Conservation (phyloP, 495 filamentous ascomycete genomes). For the Penicillium goetzii region DNA sequence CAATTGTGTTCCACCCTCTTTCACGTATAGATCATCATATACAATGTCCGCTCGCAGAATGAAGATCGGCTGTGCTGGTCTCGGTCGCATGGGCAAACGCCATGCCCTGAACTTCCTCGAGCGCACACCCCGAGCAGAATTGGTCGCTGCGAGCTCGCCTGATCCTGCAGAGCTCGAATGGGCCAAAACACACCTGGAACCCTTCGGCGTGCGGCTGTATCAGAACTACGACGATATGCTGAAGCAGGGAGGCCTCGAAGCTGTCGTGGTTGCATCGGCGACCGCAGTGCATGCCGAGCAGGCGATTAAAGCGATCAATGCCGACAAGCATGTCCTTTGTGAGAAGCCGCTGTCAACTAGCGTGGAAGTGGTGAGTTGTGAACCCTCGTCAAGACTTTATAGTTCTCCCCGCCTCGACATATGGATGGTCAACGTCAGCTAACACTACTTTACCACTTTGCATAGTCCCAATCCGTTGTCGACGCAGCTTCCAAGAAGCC, state of each 20-base stretch:
- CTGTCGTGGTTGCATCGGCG: constrained; percentile 55
- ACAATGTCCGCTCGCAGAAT: constrained; percentile 52
- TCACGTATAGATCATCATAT: background rate
- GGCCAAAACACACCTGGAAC: constrained; percentile 52
- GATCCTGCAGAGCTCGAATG: constrained; percentile 55
- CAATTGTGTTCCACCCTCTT: background rate
- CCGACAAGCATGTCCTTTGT: constrained; percentile 58
- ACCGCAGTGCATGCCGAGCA: constrained; percentile 61
- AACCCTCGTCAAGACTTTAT: too few relatives aligned
- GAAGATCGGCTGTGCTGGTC: constrained; percentile 55
- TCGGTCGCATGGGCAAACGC: constrained; percentile 63
- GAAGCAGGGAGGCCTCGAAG: constrained; percentile 55
- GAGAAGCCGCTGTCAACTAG: constrained; percentile 59
- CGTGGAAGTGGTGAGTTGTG: constrained; percentile 52
- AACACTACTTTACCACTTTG: background rate
- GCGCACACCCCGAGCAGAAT: constrained; percentile 53
- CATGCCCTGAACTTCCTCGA: constrained; percentile 59
- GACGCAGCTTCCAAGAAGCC: constrained; percentile 51
- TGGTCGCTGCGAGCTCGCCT: constrained; percentile 56
- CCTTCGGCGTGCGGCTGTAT: constrained; percentile 52
- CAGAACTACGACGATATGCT: constrained; percentile 62
- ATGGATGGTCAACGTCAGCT: background rate
- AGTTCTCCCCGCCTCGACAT: too few relatives aligned
- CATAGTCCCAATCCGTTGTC: constrained; percentile 56
- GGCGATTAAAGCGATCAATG: constrained; percentile 58